A percentile compares a stretch with the other conserved stretches of the same genome.
phyloP scores from a whole-genome alignment of 495 filamentous ascomycete genomes.

The Acidomyces sp. region DNA sequence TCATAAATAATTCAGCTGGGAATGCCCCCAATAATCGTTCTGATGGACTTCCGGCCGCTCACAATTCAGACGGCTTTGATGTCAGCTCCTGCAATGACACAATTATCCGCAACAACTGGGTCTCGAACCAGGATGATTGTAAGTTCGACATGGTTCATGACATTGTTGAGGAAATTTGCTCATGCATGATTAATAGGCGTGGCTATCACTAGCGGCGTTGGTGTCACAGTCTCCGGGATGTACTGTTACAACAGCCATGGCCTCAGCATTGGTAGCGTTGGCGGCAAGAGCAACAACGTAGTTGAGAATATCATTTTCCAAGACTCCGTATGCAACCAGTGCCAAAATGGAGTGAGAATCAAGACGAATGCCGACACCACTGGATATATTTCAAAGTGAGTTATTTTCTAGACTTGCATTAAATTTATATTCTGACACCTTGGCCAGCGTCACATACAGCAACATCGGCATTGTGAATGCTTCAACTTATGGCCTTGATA shows the following conservation, averaged over 20 bases:
- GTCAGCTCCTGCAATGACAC: conserved; percentile 34
- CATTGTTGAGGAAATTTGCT: conserved; percentile 2
- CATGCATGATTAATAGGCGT: conserved; percentile 36
- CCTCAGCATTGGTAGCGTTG: conserved; percentile 53
- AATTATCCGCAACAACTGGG: conserved; percentile 38
- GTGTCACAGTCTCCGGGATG: conserved; percentile 40
- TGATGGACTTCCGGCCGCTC: conserved; percentile 32
- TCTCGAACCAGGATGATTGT: conserved; percentile 54
- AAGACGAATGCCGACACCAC: conserved; percentile 49
- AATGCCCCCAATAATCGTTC: conserved; percentile 31
- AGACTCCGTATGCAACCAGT: conserved; percentile 39
- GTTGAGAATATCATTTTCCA: conserved; percentile 44
- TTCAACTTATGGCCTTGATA: conserved; percentile 48
- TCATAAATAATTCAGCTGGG: conserved; percentile 35
- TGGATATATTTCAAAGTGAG: conserved; percentile 38
- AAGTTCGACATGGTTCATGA: conserved; percentile 9
- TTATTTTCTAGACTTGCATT: conserved; percentile 39
- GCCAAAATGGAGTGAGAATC: conserved; percentile 48
- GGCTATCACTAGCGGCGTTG: conserved; percentile 47
- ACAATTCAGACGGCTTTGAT: conserved; percentile 49
- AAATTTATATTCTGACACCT: conserved; percentile 35
- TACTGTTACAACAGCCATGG: conserved; percentile 48
- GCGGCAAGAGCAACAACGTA: conserved; percentile 46
- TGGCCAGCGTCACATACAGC: conserved; percentile 44
- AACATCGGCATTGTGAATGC: conserved; percentile 46